These are phyloP conservation scores for Diutina siamensis DNA, from an alignment of 1,139 yeast species.

Conservation along the genomic window DNA sequence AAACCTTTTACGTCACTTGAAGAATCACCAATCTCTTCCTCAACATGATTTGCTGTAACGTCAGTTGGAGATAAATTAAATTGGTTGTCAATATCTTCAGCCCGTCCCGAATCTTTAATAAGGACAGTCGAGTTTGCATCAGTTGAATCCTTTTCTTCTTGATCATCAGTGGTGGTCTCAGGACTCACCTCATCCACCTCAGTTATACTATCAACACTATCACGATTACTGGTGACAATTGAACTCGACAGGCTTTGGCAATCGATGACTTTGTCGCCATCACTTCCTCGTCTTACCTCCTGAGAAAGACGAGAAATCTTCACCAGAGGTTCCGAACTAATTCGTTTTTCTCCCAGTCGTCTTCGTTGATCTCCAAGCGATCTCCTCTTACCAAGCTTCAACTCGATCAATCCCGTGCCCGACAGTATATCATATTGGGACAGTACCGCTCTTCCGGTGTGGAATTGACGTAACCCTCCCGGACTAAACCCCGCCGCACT, in stretches of 20 bases:
- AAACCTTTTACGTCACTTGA: too few species aligned
- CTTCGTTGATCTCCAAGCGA: background rate
- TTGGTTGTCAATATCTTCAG: too few species aligned
- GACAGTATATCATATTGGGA: background rate
- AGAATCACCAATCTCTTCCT: too few species aligned
- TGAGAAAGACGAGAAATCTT: background rate
- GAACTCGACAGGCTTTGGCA: background rate
- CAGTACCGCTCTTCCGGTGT: slow-evolving; percentile 1
- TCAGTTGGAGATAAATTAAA: too few species aligned
- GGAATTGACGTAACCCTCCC: slow-evolving; percentile 5
- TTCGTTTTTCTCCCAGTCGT: slow-evolving; percentile 2
- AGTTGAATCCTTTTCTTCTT: background rate
- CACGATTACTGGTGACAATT: background rate
- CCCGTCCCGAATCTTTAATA: too few species aligned
- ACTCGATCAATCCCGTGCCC: background rate
- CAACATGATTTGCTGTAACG: too few species aligned
- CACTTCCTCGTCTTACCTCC: background rate
- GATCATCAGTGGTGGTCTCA: background rate
- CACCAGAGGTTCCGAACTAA: background rate
- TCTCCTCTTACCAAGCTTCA: background rate
- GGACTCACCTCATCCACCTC: background rate
- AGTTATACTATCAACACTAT: background rate
- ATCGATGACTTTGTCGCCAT: background rate
- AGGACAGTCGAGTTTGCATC: background rate
- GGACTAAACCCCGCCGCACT: background rate